A percentile compares a stretch with the other conserved stretches of the same genome.
phyloP scores from a whole-genome alignment of 1,139 yeast species.

The Candida albicans region DNA sequence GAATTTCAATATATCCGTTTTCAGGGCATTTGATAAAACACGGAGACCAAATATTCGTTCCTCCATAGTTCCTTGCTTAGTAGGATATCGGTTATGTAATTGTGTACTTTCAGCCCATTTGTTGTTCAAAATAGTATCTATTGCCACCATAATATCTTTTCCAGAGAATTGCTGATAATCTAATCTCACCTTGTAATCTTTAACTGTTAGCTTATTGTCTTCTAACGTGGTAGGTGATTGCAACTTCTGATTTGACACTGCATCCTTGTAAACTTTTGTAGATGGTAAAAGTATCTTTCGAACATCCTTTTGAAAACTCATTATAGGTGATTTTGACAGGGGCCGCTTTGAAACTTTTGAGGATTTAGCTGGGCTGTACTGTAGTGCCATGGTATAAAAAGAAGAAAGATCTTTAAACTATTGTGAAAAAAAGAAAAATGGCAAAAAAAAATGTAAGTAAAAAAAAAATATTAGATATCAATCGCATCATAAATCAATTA shows the following conservation, averaged over 20 bases:
- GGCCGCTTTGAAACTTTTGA: constrained; percentile 26
- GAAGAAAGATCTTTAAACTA: not conserved
- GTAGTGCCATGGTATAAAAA: constrained; percentile 14
- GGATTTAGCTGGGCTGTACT: constrained; percentile 45
- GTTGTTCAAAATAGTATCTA: constrained; percentile 34
- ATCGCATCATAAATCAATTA: not conserved
- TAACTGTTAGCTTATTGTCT: constrained; percentile 19
- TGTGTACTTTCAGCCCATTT: constrained; percentile 41
- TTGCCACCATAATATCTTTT: constrained; percentile 35
- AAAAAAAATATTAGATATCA: not conserved
- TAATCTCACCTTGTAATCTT: constrained; percentile 40
- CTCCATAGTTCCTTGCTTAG: constrained; percentile 19
- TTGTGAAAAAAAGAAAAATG: not conserved
- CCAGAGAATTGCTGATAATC: constrained; percentile 36
- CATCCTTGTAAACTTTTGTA: constrained; percentile 23
- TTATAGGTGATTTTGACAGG: constrained; percentile 23
- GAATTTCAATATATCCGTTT: constrained; percentile 41
- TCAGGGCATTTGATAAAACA: constrained; percentile 34
- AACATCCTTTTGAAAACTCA: constrained; percentile 23
- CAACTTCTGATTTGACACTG: constrained; percentile 12
- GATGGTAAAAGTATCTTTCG: constrained; percentile 27
- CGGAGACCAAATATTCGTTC: constrained; percentile 34
- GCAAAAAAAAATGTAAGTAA: not conserved
- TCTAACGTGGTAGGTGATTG: constrained; percentile 4
- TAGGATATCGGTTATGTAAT: constrained; percentile 24